Evolutionary conservation across 2,329 filamentous ascomycete genomes (phyloP), one percentile per base, ranked within the genome.

Genomic region (Hypomyces perniciosus): DNA sequence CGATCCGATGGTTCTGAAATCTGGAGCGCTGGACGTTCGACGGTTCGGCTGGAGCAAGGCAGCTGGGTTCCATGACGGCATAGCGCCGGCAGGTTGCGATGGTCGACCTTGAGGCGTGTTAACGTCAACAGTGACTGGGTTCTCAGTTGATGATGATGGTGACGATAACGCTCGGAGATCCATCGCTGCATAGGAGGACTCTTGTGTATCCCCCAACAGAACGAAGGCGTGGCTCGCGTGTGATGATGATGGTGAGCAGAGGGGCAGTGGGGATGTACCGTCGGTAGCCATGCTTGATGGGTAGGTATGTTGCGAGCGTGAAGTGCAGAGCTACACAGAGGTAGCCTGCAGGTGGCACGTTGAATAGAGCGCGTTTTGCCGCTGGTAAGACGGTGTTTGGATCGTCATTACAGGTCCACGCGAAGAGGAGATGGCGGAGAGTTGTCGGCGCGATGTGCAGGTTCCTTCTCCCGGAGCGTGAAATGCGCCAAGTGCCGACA

Each of bases 11-110:
- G 59, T 62, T 39, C 52, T 58, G 44, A 61, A 52, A 48, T 63
- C 62, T 20, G 62, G 60, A 12, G 58, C 60, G 45, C 57, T 65
- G 45, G 59, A 58, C 45, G 57, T 61, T 54, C 58, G 63, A 42
- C 64, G 64, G 47, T 61, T 61, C 26, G 72, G 71, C 56, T 73
- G 69, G 45, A 74, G 63, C 46, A 73, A 56, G 10, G 64, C 63
- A 42, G 65, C 64, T n/a, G 71, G 66, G 53, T 72, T 72, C 69
- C 75, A 77, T 46, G 65, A 56, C 30, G 62, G 61, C 56, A 64
- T 47, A 40, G 57, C 59, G 42, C 54, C 61, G 43, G 61, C 54
- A 48, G 63, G 47, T 44, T 57, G 57, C 53, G 64, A 58, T 52
- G 58, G 53, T 54, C 60, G 62, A 51, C 61, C 67, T 67, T 53